These are phyloP conservation scores for Suillus clintonianus DNA, from an alignment of 768 basidiomycete genomes.

Conservation along the genomic window DNA sequence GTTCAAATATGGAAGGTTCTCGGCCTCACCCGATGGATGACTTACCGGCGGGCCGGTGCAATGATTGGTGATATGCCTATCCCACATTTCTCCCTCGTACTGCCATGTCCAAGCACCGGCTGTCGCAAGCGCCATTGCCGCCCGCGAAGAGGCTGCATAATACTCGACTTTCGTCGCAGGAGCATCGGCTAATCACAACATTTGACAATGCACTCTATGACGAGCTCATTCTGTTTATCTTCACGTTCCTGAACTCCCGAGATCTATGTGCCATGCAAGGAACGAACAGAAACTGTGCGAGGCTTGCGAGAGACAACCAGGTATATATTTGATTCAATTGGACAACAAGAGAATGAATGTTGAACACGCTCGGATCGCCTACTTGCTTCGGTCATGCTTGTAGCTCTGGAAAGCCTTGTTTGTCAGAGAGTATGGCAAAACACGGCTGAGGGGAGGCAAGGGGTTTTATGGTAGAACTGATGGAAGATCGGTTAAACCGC, in stretches of 20 bases:
- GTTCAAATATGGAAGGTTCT: neutral
- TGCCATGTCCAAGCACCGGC: constrained; percentile 52
- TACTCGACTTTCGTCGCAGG: constrained; percentile 10
- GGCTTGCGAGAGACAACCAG: constrained; percentile 69
- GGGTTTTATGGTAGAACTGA: constrained; percentile 61
- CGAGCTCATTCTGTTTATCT: constrained; percentile 73
- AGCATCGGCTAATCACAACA: constrained; percentile 26
- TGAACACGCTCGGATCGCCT: constrained; percentile 14
- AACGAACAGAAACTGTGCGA: constrained; percentile 64
- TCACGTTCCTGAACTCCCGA: constrained; percentile 65
- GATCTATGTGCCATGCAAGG: constrained; percentile 70
- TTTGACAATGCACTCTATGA: constrained; percentile 69
- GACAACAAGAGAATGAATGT: constrained; percentile 11
- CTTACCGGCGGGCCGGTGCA: neutral
- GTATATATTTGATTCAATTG: constrained; percentile 37
- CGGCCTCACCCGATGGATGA: neutral
- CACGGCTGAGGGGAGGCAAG: constrained; percentile 65
- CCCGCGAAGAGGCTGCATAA: constrained; percentile 57
- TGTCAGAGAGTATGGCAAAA: constrained; percentile 62
- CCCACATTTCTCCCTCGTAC: neutral
- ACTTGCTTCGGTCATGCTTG: constrained; percentile 4
- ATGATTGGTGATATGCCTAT: constrained; percentile 3
- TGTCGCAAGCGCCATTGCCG: constrained; percentile 52
- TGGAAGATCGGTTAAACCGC: constrained; percentile 56
- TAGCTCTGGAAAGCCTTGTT: constrained; percentile 74